These are phyloP conservation scores for Synchytrium microbalum DNA, from an alignment of 371 early-diverging fungal species.

Conservation along the genomic window DNA sequence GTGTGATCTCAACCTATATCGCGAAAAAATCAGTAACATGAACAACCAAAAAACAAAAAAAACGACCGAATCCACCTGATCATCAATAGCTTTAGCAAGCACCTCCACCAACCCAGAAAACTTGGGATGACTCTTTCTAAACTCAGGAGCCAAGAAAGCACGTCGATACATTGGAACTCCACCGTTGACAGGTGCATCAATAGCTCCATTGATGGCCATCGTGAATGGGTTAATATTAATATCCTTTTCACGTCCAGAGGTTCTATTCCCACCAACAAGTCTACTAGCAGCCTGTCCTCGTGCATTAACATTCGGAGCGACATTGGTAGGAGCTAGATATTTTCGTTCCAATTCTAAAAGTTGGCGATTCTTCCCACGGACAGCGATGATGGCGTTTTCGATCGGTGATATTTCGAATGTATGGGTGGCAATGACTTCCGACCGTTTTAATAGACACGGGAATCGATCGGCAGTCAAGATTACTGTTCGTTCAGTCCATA, in stretches of 20 bases:
- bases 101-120: constrained; percentile 31
- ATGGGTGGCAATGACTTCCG: constrained; percentile 42
- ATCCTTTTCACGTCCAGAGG: constrained; percentile 9
- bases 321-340: constrained; percentile 14
- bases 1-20: constrained; percentile 50
- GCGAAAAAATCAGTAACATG: background rate
- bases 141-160: constrained; percentile 52
- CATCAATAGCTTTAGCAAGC: constrained; percentile 52
- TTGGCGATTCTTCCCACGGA: constrained; percentile 62
- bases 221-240: constrained; percentile 65
- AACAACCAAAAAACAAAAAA: background rate
- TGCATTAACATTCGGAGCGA: background rate
- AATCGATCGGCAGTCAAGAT: constrained; percentile 58
- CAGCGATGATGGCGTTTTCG: constrained; percentile 67
- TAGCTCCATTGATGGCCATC: constrained; percentile 74
- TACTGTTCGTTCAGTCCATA: constrained; percentile 70
- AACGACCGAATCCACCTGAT: constrained; percentile 41
- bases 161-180: constrained; percentile 67
- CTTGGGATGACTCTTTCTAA: constrained; percentile 27
- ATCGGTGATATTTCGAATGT: constrained; percentile 61
- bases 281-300: background rate
- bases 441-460: constrained; percentile 57
- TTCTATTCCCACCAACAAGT: background rate
- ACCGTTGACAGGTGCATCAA: constrained; percentile 83
- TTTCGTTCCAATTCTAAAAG: constrained; percentile 46